Percentiles rank a stretch among this genome's conserved stretches.
These are phyloP conservation scores for Septoria linicola DNA, from an alignment of 2,329 filamentous ascomycete genomes.

Conservation along the genomic window DNA sequence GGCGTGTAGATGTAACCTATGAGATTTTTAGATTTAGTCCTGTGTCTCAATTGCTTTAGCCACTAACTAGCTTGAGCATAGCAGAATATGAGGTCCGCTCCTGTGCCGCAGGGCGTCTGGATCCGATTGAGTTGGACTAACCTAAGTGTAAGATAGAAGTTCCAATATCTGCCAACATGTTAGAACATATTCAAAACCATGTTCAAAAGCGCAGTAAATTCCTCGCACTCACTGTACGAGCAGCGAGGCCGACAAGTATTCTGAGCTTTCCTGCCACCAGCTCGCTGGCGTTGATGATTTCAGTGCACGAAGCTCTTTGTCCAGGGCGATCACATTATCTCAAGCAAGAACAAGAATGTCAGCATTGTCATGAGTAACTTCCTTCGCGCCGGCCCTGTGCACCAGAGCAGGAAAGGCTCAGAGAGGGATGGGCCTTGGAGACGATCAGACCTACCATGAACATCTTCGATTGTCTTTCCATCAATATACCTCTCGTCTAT, in stretches of 20 bases:
- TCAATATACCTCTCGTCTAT: slow-evolving; percentile 28
- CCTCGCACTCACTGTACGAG: too few species aligned
- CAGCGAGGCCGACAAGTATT: slow-evolving; percentile 16
- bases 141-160: slow-evolving; percentile 30
- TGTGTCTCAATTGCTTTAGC: background rate
- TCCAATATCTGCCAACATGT: too few species aligned
- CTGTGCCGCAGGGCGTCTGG: too few species aligned
- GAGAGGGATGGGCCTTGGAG: too few species aligned
- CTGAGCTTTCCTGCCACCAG: slow-evolving; percentile 18
- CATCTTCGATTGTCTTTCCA: slow-evolving; percentile 21
- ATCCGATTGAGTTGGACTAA: background rate
- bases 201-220: too few species aligned
- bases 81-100: too few species aligned
- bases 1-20: slow-evolving; percentile 29
- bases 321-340: slow-evolving; percentile 27
- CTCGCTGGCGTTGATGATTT: slow-evolving; percentile 27
- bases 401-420: too few species aligned
- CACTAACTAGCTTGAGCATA: too few species aligned
- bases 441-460: slow-evolving; percentile 23
- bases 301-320: slow-evolving; percentile 31
- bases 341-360: background rate
- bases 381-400: too few species aligned
- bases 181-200: too few species aligned
- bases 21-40: background rate
- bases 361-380: too few species aligned